Percentiles rank a stretch among this genome's conserved stretches.
These are phyloP conservation scores for Strobilomyces confusus DNA, from an alignment of 768 basidiomycete species.

Conservation along the genomic window DNA sequence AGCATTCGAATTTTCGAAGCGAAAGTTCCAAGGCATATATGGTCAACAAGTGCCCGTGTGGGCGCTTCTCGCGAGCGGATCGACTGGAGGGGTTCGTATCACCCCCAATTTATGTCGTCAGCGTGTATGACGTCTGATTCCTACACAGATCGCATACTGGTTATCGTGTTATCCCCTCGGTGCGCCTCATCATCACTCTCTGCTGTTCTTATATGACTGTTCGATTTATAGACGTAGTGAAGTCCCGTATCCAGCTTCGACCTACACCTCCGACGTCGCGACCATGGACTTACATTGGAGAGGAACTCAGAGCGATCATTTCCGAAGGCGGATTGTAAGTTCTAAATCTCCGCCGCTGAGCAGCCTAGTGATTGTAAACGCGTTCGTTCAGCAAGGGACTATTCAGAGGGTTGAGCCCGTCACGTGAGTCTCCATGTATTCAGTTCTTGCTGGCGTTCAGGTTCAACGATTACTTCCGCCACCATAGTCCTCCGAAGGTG, in stretches of 20 bases:
- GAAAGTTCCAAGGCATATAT: conserved; percentile 60
- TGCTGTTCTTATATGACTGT: too few species aligned
- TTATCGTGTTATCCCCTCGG: conserved; percentile 87
- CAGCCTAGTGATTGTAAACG: too few species aligned
- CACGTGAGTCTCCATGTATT: conserved; percentile 53
- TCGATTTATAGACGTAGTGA: conserved; percentile 74
- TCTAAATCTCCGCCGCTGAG: too few species aligned
- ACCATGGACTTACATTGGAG: conserved; percentile 70
- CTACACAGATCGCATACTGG: conserved; percentile 56
- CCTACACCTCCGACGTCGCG: conserved; percentile 66
- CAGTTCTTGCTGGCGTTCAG: not conserved
- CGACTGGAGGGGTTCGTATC: conserved; percentile 70
- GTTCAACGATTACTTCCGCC: not conserved
- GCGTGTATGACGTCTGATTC: not conserved
- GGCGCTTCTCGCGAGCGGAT: conserved; percentile 79
- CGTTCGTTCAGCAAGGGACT: conserved; percentile 44
- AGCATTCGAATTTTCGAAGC: conserved; percentile 90
- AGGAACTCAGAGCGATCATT: conserved; percentile 66
- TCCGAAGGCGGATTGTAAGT: conserved; percentile 72
- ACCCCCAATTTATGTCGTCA: not conserved
- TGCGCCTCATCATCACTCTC: conserved; percentile 21
- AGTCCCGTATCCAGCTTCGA: conserved; percentile 85
- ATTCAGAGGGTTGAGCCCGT: conserved; percentile 73
- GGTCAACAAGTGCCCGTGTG: conserved; percentile 75
- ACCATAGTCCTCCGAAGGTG: conserved; percentile 61